Evolutionary conservation across 306 rosid species (phyloP).

Genomic region (Quillaja saponaria): DNA sequence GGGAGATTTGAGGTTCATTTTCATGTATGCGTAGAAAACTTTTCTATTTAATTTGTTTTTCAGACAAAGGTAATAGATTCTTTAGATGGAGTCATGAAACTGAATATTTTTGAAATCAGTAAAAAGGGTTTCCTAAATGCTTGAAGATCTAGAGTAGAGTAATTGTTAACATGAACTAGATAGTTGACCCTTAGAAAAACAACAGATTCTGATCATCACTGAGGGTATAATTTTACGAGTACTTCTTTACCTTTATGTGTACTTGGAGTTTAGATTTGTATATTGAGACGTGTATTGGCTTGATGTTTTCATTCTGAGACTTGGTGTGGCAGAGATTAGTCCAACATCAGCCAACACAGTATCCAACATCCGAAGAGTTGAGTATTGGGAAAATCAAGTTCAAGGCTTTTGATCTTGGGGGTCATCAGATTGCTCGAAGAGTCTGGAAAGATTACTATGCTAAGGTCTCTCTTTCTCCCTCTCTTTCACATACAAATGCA

Average conservation of each 20-base stretch:
- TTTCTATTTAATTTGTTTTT: not conserved
- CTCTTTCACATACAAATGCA: not conserved
- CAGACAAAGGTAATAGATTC: not conserved
- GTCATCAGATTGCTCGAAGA: slow-evolving; percentile 86
- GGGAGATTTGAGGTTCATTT: not conserved
- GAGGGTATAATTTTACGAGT: too few species aligned
- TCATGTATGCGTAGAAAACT: not conserved
- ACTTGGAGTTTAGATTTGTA: too few species aligned
- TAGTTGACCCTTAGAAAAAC: too few species aligned
- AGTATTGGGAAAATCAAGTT: slow-evolving; percentile 94
- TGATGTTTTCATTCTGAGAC: slow-evolving; percentile 29
- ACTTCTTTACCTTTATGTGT: too few species aligned
- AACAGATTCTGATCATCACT: too few species aligned
- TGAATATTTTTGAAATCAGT: not conserved
- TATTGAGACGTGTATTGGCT: not conserved
- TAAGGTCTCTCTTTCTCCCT: slow-evolving; percentile 48
- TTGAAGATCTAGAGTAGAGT: too few species aligned
- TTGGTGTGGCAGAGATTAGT: slow-evolving; percentile 76
- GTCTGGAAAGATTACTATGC: slow-evolving; percentile 98
- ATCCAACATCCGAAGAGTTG: slow-evolving; percentile 89
- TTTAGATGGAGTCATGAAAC: not conserved
- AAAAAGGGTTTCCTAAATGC: not conserved
- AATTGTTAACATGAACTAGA: too few species aligned
- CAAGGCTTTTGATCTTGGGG: slow-evolving; percentile 87
- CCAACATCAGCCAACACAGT: slow-evolving; percentile 93